These are phyloP conservation scores for Dianthus caryophyllus DNA, from an alignment of 148 eudicot genomes.

Conservation along the genomic window DNA sequence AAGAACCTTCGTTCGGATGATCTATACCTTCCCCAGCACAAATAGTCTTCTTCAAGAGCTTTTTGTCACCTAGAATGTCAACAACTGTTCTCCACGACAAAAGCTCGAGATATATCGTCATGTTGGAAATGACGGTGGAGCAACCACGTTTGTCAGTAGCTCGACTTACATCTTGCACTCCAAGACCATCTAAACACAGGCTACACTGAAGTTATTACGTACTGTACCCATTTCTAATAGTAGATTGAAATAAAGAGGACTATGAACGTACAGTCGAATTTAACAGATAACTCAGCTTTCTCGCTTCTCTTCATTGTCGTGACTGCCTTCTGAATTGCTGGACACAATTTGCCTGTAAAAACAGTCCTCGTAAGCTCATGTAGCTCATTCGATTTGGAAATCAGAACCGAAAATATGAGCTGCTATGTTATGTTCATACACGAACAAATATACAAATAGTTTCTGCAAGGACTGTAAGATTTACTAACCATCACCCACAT, in stretches of 20 bases:
- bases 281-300: slow-evolving; percentile 35
- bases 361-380: neutral
- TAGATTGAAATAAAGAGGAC: neutral
- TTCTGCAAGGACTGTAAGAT: neutral
- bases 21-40: slow-evolving; percentile 36
- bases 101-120: slow-evolving; percentile 32
- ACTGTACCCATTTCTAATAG: neutral
- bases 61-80: slow-evolving; percentile 33
- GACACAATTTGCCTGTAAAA: slow-evolving; percentile 26
- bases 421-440: neutral
- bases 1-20: slow-evolving; percentile 40
- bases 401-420: neutral
- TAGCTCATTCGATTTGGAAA: neutral
- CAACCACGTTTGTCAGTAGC: slow-evolving; percentile 2
- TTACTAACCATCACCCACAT: slow-evolving; percentile 39
- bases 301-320: slow-evolving; percentile 47
- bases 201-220: slow-evolving; percentile 1
- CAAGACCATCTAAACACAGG: slow-evolving; percentile 34
- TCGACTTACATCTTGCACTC: slow-evolving; percentile 10
- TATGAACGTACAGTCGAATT: slow-evolving; percentile 25
- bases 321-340: slow-evolving; percentile 42
- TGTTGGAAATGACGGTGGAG: slow-evolving; percentile 4
- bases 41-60: slow-evolving; percentile 36
- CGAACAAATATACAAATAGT: neutral
- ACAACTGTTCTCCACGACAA: slow-evolving; percentile 44